These are phyloP conservation scores for Fragaria ananassa DNA, from an alignment of 306 rosid genomes.

Conservation along the genomic window DNA sequence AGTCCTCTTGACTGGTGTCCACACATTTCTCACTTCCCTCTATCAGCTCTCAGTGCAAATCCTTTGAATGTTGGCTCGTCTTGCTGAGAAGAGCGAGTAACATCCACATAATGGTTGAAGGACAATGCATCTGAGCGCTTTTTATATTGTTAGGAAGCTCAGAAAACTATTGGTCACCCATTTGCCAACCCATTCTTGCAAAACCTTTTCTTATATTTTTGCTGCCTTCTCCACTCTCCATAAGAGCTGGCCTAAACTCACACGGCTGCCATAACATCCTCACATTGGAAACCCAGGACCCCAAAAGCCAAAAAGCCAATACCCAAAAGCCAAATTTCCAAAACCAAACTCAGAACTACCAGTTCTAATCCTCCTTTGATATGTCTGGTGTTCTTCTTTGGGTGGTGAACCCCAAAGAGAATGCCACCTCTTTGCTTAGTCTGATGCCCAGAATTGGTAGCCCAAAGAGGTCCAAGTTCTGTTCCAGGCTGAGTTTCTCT, in stretches of 20 bases:
- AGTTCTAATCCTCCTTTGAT: slow-evolving; percentile 1
- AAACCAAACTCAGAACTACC: neutral
- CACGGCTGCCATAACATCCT: neutral
- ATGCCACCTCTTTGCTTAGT: slow-evolving; percentile 39
- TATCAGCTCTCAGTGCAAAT: slow-evolving; percentile 5
- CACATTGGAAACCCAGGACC: slow-evolving; percentile 1
- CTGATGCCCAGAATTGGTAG: slow-evolving; percentile 31
- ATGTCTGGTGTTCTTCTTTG: slow-evolving; percentile 67
- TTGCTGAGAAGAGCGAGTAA: neutral
- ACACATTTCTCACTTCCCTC: slow-evolving; percentile 10
- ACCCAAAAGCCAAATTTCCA: neutral
- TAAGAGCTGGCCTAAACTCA: slow-evolving; percentile 11
- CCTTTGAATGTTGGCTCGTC: slow-evolving; percentile 15
- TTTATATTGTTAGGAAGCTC: neutral
- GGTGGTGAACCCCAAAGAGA: slow-evolving; percentile 63
- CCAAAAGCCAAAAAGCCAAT: neutral
- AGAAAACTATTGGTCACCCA: slow-evolving; percentile 21
- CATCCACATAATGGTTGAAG: neutral
- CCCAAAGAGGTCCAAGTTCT: slow-evolving; percentile 36
- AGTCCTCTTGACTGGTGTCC: neutral
- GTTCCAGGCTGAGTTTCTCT: slow-evolving; percentile 41
- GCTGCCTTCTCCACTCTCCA: slow-evolving; percentile 5
- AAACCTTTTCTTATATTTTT: slow-evolving; percentile 3
- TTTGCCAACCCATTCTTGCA: slow-evolving; percentile 18
- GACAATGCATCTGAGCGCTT: neutral